Conservation (phyloP, 139 green algal species). For the Tetradesmus lagerheimii region DNA sequence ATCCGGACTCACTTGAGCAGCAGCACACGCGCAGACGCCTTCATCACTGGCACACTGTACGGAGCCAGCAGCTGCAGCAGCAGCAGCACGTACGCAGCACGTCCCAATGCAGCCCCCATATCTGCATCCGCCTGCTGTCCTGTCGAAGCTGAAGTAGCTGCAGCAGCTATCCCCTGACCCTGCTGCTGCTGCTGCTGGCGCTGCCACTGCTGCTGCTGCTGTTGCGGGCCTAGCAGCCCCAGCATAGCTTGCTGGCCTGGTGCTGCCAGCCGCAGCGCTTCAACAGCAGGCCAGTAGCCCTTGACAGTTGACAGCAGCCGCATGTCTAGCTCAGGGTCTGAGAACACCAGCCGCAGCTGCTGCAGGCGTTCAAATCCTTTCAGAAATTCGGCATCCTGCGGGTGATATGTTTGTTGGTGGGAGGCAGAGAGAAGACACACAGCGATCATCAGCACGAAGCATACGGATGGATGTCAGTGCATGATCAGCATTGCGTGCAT, state of each 20-base stretch:
- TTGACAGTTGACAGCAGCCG: neutral
- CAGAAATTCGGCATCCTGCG: neutral
- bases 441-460: too few species aligned
- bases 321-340: neutral
- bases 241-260: neutral
- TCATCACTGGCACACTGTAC: neutral
- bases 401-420: neutral
- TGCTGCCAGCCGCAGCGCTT: neutral
- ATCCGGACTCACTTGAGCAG: conserved; percentile 31
- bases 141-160: neutral
- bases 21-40: neutral
- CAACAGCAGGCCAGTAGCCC: neutral
- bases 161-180: too few species aligned
- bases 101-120: neutral
- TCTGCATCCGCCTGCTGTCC: neutral
- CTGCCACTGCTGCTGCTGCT: conserved; percentile 4
- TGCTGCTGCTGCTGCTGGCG: conserved; percentile 29
- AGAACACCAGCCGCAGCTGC: conserved; percentile 5
- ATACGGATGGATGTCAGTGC: too few species aligned
- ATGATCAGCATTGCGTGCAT: too few species aligned
- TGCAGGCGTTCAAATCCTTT: conserved; percentile 11
- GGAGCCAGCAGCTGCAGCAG: conserved; percentile 31
- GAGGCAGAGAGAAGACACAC: too few species aligned
- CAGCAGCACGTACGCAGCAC: conserved; percentile 30
- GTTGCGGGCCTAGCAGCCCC: neutral